A percentile compares a stretch with the other conserved stretches of the same genome.
phyloP scores from a whole-genome alignment of 1,139 yeast species.

The Candida sp. region DNA sequence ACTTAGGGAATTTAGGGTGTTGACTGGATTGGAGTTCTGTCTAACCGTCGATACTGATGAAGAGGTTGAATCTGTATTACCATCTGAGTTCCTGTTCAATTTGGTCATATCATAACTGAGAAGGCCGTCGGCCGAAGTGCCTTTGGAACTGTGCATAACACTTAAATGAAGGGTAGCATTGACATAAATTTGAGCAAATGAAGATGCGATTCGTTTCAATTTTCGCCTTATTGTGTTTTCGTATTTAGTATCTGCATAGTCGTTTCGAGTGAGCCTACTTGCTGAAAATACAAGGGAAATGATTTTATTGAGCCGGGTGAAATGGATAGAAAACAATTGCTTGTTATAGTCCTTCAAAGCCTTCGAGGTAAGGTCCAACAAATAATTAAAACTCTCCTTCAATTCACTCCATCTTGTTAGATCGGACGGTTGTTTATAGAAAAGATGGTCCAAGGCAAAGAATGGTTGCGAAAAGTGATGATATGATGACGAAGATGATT shows the following conservation, averaged over 20 bases:
- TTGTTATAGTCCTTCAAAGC: slow-evolving; percentile 49
- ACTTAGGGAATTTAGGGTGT: slow-evolving; percentile 4
- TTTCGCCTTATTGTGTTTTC: slow-evolving; percentile 44
- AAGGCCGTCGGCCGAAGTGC: slow-evolving; percentile 23
- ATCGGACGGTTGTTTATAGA: slow-evolving; percentile 57
- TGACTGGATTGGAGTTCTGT: slow-evolving; percentile 13
- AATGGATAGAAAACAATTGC: slow-evolving; percentile 49
- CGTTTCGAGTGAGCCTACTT: slow-evolving; percentile 49
- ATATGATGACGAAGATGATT: slow-evolving; percentile 25
- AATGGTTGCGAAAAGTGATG: slow-evolving; percentile 45
- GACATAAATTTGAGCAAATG: slow-evolving; percentile 58
- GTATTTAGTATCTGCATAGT: slow-evolving; percentile 41
- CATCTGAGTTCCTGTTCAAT: slow-evolving; percentile 25
- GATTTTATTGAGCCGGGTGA: slow-evolving; percentile 47
- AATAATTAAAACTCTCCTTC: slow-evolving; percentile 40
- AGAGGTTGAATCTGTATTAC: slow-evolving; percentile 13
- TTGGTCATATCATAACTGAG: slow-evolving; percentile 31
- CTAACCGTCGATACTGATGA: slow-evolving; percentile 25
- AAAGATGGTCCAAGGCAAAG: slow-evolving; percentile 38
- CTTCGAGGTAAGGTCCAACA: slow-evolving; percentile 44
- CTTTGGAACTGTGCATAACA: slow-evolving; percentile 29
- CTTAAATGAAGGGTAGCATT: slow-evolving; percentile 55
- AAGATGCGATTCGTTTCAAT: slow-evolving; percentile 47
- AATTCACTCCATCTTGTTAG: slow-evolving; percentile 56
- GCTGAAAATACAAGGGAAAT: slow-evolving; percentile 48